A percentile compares a stretch with the other conserved stretches of the same genome.
Conservation (phyloP, 1,139 yeast genomes). For the Diutina sp. region DNA sequence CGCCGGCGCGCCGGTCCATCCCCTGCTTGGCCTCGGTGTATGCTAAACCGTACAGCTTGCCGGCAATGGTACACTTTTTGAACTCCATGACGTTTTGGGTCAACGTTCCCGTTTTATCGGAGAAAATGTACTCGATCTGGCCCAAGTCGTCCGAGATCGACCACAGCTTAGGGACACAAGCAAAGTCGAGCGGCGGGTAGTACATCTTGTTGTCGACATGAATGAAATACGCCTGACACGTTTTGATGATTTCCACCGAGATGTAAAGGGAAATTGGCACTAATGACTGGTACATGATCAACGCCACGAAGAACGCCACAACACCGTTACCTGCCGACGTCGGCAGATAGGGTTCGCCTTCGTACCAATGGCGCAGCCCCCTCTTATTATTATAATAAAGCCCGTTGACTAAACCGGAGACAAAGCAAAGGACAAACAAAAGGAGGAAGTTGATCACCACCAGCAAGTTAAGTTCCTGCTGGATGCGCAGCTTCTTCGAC, state of each 20-base stretch:
- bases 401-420: constrained; percentile 41
- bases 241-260: constrained; percentile 46
- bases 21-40: constrained; percentile 54
- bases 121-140: constrained; percentile 49
- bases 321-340: constrained; percentile 38
- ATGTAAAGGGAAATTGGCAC: constrained; percentile 50
- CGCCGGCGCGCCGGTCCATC: constrained; percentile 64
- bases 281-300: constrained; percentile 43
- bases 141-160: constrained; percentile 52
- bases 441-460: constrained; percentile 36
- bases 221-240: constrained; percentile 45
- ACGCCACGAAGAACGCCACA: constrained; percentile 29
- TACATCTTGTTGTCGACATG: constrained; percentile 22
- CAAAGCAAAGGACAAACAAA: constrained; percentile 36
- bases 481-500: constrained; percentile 39
- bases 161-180: constrained; percentile 53
- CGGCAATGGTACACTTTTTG: constrained; percentile 45
- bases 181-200: constrained; percentile 38
- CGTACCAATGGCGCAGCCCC: constrained; percentile 30
- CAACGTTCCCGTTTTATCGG: constrained; percentile 51
- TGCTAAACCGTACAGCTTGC: constrained; percentile 43
- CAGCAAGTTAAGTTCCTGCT: constrained; percentile 37
- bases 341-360: constrained; percentile 36
- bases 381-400: constrained; percentile 22
- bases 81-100: constrained; percentile 53